Conservation (phyloP, 441 rosid species). For the Breynia disticha region DNA sequence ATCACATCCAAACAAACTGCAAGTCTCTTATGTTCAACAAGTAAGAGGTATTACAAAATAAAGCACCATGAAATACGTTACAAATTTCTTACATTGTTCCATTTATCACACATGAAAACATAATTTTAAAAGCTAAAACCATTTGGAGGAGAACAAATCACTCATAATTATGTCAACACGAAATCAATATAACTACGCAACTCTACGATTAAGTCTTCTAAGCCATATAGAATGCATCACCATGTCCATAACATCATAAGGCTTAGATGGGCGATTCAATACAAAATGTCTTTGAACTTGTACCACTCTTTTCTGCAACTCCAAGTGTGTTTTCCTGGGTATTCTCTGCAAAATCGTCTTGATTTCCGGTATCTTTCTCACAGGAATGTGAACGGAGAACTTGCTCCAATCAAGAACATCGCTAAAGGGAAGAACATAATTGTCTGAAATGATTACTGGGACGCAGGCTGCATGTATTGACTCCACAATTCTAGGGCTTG, state of each 20-base stretch:
- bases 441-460: constrained; percentile 64
- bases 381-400: constrained; percentile 49
- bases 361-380: constrained; percentile 43
- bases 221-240: constrained; percentile 76
- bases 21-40: no score
- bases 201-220: constrained; percentile 50
- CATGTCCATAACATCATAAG: constrained; percentile 62
- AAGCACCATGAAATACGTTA: no score
- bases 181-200: not conserved
- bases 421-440: constrained; percentile 58
- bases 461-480: constrained; percentile 54
- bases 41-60: no score
- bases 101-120: no score
- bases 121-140: no score
- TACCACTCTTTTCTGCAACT: constrained; percentile 37
- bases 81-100: no score
- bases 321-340: constrained; percentile 28
- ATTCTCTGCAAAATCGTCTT: constrained; percentile 40
- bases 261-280: constrained; percentile 58
- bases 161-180: not conserved
- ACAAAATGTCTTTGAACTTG: constrained; percentile 56
- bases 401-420: constrained; percentile 62
- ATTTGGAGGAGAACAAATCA: no score
- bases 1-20: no score
- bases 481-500: constrained; percentile 69